phyloP scores from a whole-genome alignment of 345 rosid genomes.

The Heritiera fomes region DNA sequence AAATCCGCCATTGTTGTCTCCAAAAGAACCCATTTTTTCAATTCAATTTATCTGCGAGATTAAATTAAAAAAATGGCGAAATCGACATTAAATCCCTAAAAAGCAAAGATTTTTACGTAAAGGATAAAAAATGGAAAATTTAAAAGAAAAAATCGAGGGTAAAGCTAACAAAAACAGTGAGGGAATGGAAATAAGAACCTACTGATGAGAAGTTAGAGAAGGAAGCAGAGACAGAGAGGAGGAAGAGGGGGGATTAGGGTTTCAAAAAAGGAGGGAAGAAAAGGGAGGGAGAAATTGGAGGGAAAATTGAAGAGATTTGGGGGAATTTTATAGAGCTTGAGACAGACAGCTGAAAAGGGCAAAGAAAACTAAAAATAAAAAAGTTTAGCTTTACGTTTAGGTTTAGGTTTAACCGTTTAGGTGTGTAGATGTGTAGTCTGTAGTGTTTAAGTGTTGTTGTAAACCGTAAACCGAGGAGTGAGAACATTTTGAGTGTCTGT shows the following conservation, averaged over 20 bases:
- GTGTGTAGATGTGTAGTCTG: too few species aligned
- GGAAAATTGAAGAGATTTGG: slow-evolving; percentile 6
- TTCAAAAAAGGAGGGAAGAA: background rate
- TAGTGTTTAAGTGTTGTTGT: too few species aligned
- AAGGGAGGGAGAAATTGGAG: background rate
- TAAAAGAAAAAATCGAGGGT: background rate
- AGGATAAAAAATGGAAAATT: background rate
- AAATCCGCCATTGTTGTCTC: slow-evolving; percentile 7
- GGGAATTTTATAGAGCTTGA: background rate
- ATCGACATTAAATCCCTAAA: slow-evolving; percentile 6
- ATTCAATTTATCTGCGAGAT: slow-evolving; percentile 25
- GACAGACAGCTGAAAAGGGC: background rate
- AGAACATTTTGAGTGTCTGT: too few species aligned
- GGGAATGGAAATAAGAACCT: background rate
- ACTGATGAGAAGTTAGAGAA: background rate
- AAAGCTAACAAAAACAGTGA: background rate
- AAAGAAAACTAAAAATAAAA: background rate
- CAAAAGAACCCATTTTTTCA: slow-evolving; percentile 28
- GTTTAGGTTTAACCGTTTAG: too few species aligned
- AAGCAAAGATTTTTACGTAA: background rate
- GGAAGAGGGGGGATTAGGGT: background rate
- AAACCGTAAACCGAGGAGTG: too few species aligned
- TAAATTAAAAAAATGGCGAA: background rate
- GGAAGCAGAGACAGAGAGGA: background rate
- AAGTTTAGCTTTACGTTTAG: too few species aligned